A percentile compares a stretch with the other conserved stretches of the same genome.
These are phyloP conservation scores for Macrotyloma uniflorum DNA, from an alignment of 306 rosid species.

Conservation along the genomic window DNA sequence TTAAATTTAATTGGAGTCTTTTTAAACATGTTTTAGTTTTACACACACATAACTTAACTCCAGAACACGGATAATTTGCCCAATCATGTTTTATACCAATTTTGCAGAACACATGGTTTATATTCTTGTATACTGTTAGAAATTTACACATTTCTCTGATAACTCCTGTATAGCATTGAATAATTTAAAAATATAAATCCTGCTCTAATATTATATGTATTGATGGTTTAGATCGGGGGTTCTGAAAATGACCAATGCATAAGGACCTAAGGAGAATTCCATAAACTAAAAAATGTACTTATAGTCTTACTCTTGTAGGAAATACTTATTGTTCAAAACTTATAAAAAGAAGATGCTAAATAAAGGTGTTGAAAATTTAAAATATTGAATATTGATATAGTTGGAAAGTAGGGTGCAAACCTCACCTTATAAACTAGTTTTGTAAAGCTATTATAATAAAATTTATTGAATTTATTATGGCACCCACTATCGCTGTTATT, in stretches of 20 bases:
- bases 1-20: background rate
- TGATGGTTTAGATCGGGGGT: no score
- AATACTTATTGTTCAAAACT: background rate
- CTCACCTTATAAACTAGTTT: no score
- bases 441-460: no score
- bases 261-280: background rate
- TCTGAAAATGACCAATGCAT: no score
- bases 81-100: background rate
- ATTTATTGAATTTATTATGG: no score
- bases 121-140: conserved; percentile 4
- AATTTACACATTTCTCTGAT: conserved; percentile 24
- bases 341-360: background rate
- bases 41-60: background rate
- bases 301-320: background rate
- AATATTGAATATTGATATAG: conserved; percentile 1
- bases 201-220: no score
- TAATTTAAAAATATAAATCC: background rate
- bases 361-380: conserved; percentile 3
- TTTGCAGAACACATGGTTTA: background rate
- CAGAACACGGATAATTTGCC: background rate
- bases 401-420: no score
- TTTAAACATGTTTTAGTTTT: conserved; percentile 1
- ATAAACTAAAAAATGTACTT: background rate
- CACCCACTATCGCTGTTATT: no score
- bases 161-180: background rate